Evolutionary conservation across 257 asterid genomes (phyloP), one percentile per base, ranked within the genome.

Genomic region (Primulina eburnea): DNA sequence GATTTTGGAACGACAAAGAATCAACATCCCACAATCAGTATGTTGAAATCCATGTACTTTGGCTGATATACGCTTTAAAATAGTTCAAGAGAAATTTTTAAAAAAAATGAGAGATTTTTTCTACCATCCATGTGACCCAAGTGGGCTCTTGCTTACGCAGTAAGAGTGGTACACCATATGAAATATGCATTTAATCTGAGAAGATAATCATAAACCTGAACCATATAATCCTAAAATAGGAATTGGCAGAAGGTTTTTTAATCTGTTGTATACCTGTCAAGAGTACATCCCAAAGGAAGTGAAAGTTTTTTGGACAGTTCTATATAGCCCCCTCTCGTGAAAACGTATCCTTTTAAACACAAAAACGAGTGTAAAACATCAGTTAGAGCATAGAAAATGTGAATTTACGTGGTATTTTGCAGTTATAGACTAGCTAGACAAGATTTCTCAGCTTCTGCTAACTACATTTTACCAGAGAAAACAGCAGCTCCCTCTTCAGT

Each of bases 301-400:
- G 90, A 84, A 64, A 93, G 89, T 65, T 79, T 90, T 73, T 73
- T 87, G 2, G 89, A 76, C 77, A 93, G 83, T 59, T 93, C 97
- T 55, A 93, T 85, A 68, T 83, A 93, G 71, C 98, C 97, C 76
- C 98, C 97, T 78, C 97, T 82, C 3, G 94, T 89, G 84, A 88
- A 83, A 56, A 93, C 97, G 26, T 24, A 24, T 73, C 98, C 98
- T 92, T 56, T 69, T 60, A 35, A 62, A 67, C 62, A 32, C 21
- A 64, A 75, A 40, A 30, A 57, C 8, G n/a, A 68, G n/a, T 16
- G n/a, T 9, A 35, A 47, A 58, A n/a, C 21, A 18, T 60, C 64
- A 58, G 14, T 24, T 24, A 24, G 1, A 24, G 26, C 26, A 24
- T 24, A 24, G 26, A 24, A 24, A 24, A 34, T 14, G 62, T 38